phyloP scores from a whole-genome alignment of 2,329 filamentous ascomycete species.

The Metarhizium album region DNA sequence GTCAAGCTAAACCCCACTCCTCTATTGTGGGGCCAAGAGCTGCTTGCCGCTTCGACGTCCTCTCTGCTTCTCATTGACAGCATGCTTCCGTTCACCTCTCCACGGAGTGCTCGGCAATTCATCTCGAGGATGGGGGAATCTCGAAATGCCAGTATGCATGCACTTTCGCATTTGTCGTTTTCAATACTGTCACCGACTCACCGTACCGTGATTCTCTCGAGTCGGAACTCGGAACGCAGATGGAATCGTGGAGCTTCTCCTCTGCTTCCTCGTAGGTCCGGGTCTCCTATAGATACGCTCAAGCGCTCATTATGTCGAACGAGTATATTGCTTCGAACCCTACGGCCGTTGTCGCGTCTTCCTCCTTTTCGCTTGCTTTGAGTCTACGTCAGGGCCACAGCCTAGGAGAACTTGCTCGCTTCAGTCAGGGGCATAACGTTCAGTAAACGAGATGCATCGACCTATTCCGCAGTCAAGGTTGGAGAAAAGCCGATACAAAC shows the following conservation, averaged over 20 bases:
- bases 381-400: neutral
- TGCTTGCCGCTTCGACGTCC: neutral
- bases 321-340: neutral
- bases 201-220: neutral
- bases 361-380: neutral
- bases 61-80: neutral
- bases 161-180: neutral
- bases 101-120: neutral
- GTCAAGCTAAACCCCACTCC: no score
- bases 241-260: neutral
- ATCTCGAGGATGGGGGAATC: neutral
- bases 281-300: neutral
- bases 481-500: conserved; percentile 18
- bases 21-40: no score
- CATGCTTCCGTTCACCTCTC: neutral
- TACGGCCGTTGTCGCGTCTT: neutral
- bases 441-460: neutral
- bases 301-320: neutral
- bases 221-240: neutral
- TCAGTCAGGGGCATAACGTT: neutral
- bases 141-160: no score
- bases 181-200: no score
- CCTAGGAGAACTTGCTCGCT: neutral
- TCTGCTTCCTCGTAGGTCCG: neutral
- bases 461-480: neutral